Evolutionary conservation across 177 flowering plant genomes (phyloP).

Genomic region (Telopea speciosissima): DNA sequence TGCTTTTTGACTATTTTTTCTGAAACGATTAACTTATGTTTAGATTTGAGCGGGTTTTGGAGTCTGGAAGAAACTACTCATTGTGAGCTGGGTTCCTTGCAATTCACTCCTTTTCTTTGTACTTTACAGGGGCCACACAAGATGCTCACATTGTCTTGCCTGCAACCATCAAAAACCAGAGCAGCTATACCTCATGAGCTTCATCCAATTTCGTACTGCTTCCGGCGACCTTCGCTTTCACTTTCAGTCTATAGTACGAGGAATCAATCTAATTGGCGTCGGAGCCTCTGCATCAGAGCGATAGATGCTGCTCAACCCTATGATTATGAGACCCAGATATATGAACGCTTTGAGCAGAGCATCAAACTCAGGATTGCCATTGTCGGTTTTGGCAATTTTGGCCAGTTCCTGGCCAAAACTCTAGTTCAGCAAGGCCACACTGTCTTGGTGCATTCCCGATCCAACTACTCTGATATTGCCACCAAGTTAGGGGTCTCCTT

Average conservation of each 20-base stretch:
- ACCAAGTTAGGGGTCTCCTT: constrained; percentile 34
- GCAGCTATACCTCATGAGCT: background rate
- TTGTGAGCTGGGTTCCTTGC: too few species aligned
- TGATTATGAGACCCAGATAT: constrained; percentile 9
- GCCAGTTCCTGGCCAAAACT: constrained; percentile 61
- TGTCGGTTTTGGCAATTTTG: constrained; percentile 64
- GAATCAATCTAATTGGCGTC: background rate
- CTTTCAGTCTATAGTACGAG: background rate
- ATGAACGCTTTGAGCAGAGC: background rate
- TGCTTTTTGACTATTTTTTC: too few species aligned
- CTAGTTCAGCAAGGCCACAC: constrained; percentile 47
- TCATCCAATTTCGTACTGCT: background rate
- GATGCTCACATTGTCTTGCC: background rate
- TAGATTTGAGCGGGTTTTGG: too few species aligned
- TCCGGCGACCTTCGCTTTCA: background rate
- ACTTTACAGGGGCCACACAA: too few species aligned
- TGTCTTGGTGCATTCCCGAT: constrained; percentile 50
- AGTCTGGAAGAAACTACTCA: too few species aligned
- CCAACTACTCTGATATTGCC: constrained; percentile 40
- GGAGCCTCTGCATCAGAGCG: constrained; percentile 14
- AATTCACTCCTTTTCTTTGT: too few species aligned
- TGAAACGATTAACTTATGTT: too few species aligned
- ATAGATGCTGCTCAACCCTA: constrained; percentile 28
- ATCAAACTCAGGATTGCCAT: constrained; percentile 51
- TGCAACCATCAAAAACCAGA: background rate